Conservation (phyloP, 2,329 filamentous ascomycete species). For the Dactylellina haptotyla region DNA sequence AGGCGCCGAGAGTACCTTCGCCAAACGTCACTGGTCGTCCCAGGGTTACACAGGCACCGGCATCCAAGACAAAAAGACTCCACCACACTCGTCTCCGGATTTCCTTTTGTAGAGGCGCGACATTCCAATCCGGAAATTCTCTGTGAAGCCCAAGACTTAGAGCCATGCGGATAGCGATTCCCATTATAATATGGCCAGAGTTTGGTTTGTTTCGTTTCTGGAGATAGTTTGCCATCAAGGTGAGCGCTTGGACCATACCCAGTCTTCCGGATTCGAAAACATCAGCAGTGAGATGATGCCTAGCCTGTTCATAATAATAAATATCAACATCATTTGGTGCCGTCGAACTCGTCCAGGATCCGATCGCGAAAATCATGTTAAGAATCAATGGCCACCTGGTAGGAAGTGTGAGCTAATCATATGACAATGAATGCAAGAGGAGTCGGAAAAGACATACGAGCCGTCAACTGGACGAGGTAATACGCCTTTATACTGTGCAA, state of each 20-base stretch:
- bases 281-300: slow-evolving; percentile 51
- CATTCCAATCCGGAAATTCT: slow-evolving; percentile 62
- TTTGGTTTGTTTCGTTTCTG: slow-evolving; percentile 67
- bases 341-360: slow-evolving; percentile 60
- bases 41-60: slow-evolving; percentile 65
- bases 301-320: slow-evolving; percentile 49
- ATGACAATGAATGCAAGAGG: not conserved
- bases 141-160: slow-evolving; percentile 66
- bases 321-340: slow-evolving; percentile 50
- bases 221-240: slow-evolving; percentile 64
- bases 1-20: slow-evolving; percentile 62
- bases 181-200: slow-evolving; percentile 67
- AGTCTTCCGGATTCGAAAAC: slow-evolving; percentile 59
- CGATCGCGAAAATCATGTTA: slow-evolving; percentile 61
- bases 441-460: slow-evolving; percentile 36
- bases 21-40: slow-evolving; percentile 63
- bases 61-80: slow-evolving; percentile 63
- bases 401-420: slow-evolving; percentile 15
- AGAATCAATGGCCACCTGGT: slow-evolving; percentile 60
- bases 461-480: slow-evolving; percentile 58
- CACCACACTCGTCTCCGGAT: slow-evolving; percentile 62
- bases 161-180: slow-evolving; percentile 66
- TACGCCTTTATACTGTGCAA: slow-evolving; percentile 60
- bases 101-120: slow-evolving; percentile 60
- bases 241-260: slow-evolving; percentile 59